A percentile compares a stretch with the other conserved stretches of the same genome.
Evolutionary conservation across 2,329 filamentous ascomycete species (phyloP).

Genomic region (Aspergillus intermedius): DNA sequence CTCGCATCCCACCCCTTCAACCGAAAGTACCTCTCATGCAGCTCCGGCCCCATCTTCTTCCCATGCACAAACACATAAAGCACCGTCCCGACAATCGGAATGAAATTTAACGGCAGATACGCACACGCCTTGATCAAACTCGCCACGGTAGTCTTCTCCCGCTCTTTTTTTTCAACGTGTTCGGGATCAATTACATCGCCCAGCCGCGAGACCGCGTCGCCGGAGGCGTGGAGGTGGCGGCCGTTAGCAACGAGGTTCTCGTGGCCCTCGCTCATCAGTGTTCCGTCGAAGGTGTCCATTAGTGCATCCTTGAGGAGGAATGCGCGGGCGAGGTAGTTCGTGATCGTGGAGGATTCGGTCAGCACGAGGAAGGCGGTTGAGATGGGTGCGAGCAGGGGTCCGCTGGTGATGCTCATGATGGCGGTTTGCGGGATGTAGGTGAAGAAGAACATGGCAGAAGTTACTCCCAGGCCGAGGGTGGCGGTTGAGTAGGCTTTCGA

Average conservation of each 20-base stretch:
- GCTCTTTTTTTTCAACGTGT: slow-evolving; percentile 29
- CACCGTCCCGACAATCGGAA: slow-evolving; percentile 78
- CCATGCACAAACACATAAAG: slow-evolving; percentile 75
- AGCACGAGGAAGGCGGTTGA: slow-evolving; percentile 55
- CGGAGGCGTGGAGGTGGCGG: slow-evolving; percentile 57
- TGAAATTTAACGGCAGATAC: slow-evolving; percentile 87
- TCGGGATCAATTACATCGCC: slow-evolving; percentile 53
- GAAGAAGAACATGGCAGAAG: slow-evolving; percentile 76
- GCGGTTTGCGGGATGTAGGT: slow-evolving; percentile 82
- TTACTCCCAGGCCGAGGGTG: slow-evolving; percentile 64
- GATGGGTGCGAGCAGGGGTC: slow-evolving; percentile 60
- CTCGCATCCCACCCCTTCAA: slow-evolving; percentile 68
- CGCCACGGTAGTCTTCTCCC: slow-evolving; percentile 42
- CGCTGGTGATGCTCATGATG: slow-evolving; percentile 75
- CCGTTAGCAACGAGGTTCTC: slow-evolving; percentile 64
- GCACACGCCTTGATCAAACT: slow-evolving; percentile 72
- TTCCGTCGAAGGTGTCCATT: slow-evolving; percentile 81
- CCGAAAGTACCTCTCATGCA: slow-evolving; percentile 72
- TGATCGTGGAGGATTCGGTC: slow-evolving; percentile 50
- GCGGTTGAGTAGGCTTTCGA: slow-evolving; percentile 57
- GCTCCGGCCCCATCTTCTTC: slow-evolving; percentile 47
- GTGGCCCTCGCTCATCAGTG: slow-evolving; percentile 49
- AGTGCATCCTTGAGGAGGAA: slow-evolving; percentile 77
- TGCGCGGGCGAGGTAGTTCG: slow-evolving; percentile 53
- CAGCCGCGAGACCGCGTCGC: slow-evolving; percentile 49